Evolutionary conservation across 2,329 filamentous ascomycete genomes (phyloP).

Genomic region (Pseudohalonectria lignicola): DNA sequence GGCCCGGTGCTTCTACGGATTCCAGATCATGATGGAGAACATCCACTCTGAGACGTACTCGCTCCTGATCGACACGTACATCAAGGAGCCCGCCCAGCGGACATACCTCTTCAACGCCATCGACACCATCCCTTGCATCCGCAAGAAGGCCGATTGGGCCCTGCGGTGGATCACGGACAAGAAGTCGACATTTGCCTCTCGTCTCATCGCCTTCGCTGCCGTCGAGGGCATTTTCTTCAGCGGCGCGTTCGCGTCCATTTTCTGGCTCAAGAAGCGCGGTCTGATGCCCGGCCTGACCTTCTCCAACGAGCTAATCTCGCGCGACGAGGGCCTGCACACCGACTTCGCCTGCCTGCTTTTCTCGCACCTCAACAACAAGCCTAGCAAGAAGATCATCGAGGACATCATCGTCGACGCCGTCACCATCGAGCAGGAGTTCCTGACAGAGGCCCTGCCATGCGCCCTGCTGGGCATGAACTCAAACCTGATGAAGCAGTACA

Average conservation of each 20-base stretch:
- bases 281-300: constrained; percentile 98
- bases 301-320: constrained; percentile 98
- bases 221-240: constrained; percentile 99
- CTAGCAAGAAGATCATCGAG: constrained; percentile 68
- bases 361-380: constrained; percentile 92
- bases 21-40: constrained; percentile 99
- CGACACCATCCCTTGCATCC: constrained; percentile 96
- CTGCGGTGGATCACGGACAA: constrained; percentile 89
- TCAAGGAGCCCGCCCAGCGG: constrained; percentile 92
- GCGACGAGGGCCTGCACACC: constrained; percentile 98
- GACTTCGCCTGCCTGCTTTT: constrained; percentile 97
- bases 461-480: constrained; percentile 96
- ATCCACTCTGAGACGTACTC: constrained; percentile 99
- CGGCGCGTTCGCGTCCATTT: constrained; percentile 96
- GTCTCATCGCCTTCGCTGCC: constrained; percentile 91
- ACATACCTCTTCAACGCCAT: constrained; percentile 96
- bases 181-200: constrained; percentile 88
- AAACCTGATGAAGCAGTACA: constrained; percentile 98
- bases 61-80: constrained; percentile 96
- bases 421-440: constrained; percentile 90
- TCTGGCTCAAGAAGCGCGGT: constrained; percentile 99
- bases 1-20: constrained; percentile 98
- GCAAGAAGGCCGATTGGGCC: constrained; percentile 98
- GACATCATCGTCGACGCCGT: constrained; percentile 93
- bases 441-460: constrained; percentile 88